Conservation (phyloP, 352 stramenopile genomes). For the Phytophthora brassicae region DNA sequence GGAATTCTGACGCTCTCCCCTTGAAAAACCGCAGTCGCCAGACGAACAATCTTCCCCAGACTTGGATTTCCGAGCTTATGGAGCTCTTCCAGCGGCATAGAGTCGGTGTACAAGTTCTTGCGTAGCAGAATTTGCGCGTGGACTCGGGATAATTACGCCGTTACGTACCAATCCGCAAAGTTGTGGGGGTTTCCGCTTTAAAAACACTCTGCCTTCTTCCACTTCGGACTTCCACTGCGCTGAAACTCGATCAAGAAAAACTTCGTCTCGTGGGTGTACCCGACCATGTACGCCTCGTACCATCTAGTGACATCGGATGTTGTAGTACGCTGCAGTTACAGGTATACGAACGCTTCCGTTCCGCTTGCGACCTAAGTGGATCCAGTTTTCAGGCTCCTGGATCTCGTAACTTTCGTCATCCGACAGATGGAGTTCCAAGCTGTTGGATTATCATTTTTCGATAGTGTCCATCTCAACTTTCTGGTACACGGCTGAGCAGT, state of each 20-base stretch:
- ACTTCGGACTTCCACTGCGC: constrained; percentile 61
- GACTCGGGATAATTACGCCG: constrained; percentile 53
- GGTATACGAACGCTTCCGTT: constrained; percentile 67
- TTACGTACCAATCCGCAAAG: constrained; percentile 76
- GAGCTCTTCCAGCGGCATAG: constrained; percentile 81
- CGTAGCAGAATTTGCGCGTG: constrained; percentile 68
- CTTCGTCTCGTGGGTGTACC: constrained; percentile 42
- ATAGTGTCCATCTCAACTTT: constrained; percentile 51
- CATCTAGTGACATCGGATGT: constrained; percentile 61
- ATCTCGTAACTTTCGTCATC: constrained; percentile 85
- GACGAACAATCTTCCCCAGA: constrained; percentile 71
- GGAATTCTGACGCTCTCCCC: constrained; percentile 65
- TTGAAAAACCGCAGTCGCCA: constrained; percentile 70
- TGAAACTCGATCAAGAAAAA: constrained; percentile 67
- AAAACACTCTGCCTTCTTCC: constrained; percentile 64
- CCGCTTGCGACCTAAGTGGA: constrained; percentile 45
- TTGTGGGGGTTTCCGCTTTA: constrained; percentile 75
- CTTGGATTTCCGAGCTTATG: constrained; percentile 85
- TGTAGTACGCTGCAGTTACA: constrained; percentile 66
- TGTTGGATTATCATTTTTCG: constrained; percentile 60
- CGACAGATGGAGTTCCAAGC: constrained; percentile 65
- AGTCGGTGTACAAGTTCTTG: constrained; percentile 86
- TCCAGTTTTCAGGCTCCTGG: constrained; percentile 64
- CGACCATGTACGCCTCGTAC: constrained; percentile 61
- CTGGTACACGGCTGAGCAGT: constrained; percentile 33